phyloP scores from a whole-genome alignment of 2,329 filamentous ascomycete species.

The Ceratocystis ficicola region DNA sequence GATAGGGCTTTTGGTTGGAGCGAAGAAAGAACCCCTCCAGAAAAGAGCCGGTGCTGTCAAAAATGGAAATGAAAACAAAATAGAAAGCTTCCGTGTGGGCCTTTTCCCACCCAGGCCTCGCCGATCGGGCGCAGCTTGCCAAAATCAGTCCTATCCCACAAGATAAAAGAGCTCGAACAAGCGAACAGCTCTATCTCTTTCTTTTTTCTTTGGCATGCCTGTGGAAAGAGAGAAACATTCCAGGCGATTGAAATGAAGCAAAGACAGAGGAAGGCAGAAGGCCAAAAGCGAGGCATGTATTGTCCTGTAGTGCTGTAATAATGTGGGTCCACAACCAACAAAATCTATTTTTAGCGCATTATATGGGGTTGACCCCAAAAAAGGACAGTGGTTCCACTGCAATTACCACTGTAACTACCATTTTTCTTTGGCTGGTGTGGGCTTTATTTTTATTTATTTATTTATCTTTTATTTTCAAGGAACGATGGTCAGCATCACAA shows the following conservation, averaged over 20 bases:
- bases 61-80: neutral
- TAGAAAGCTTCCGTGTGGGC: neutral
- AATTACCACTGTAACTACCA: neutral
- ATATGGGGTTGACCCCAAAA: neutral
- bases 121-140: slow-evolving; percentile 7
- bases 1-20: neutral
- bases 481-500: neutral
- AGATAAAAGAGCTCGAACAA: neutral
- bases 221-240: slow-evolving; percentile 1
- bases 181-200: neutral
- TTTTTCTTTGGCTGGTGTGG: neutral
- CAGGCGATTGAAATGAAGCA: neutral
- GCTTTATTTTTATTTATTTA: neutral
- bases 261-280: neutral
- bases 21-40: neutral
- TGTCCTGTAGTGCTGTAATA: neutral
- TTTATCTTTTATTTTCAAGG: neutral
- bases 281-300: neutral
- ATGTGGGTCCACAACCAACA: neutral
- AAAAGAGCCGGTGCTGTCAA: neutral
- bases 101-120: too few species aligned
- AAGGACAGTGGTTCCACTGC: neutral
- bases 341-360: slow-evolving; percentile 14
- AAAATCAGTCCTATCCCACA: too few species aligned
- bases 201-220: neutral